Base-by-base conservation (phyloP, 2,329 filamentous ascomycete genomes). In the Amesomyces nigricolor region DNA sequence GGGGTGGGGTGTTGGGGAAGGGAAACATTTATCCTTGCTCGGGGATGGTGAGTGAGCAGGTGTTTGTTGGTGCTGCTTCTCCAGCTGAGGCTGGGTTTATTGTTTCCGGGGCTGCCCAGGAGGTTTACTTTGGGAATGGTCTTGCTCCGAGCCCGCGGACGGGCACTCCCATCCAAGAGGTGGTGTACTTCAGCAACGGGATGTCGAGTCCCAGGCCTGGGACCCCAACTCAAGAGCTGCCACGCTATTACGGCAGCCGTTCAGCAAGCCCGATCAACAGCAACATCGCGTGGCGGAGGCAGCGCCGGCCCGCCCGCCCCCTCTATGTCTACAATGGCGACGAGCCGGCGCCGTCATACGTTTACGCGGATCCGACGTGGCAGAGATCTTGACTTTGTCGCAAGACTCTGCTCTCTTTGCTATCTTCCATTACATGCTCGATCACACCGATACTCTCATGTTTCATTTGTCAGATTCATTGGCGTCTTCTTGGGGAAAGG, bases 11-110 rank as follows among this genome's bases (percentile, higher is more conserved):
- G 11, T n/a, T 26, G 50, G 49, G 5, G 6, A 39, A 19, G 16
- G 37, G 7, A 9, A 43, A 61, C 37, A 50, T 56, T 17, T 60
- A 59, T 42, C 61, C 60, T 13, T 64, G 62, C 26, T 63, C 60
- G 2, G 61, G 62, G 4, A 49, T 62, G n/a, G 51, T 53, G 10
- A 53, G 50, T 14, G 53, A 62, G 38, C 52, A 57, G 40, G 30
- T 57, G 26, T 37, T 53, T 42, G 37, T 26, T 16, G 30, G 14
- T 44, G 4, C 39, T 22, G 38, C 19, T 42, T 26, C 22, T 26
- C 22, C 22, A 26, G 22, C 22, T 5, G 22, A 26, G 6, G 11
- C 16, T 19, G 17, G 17, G 13, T 8, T 16, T 40, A 19, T 30
- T 11, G 30, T 6, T 7, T 0, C 38, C 19, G 14, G 29, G 9